These are phyloP conservation scores for Daldinia decipiens DNA, from an alignment of 495 filamentous ascomycete genomes.

Conservation along the genomic window DNA sequence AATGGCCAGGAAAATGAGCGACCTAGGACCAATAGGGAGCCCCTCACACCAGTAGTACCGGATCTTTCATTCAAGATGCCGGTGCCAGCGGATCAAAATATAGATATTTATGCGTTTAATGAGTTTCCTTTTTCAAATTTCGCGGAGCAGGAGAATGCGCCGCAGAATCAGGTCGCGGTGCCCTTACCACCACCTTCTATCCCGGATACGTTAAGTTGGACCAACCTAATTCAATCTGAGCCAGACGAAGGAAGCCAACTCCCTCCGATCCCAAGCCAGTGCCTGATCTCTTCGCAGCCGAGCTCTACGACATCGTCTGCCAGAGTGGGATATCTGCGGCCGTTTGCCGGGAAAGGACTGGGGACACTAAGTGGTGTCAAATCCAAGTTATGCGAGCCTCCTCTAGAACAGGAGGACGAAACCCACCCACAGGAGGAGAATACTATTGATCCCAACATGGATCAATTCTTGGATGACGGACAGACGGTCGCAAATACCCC, in stretches of 20 bases:
- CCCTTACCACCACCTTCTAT: conserved; percentile 50
- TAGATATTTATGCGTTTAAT: conserved; percentile 50
- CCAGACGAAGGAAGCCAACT: conserved; percentile 46
- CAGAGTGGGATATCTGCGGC: conserved; percentile 56
- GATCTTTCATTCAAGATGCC: conserved; percentile 52
- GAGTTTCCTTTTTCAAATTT: conserved; percentile 43
- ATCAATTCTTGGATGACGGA: conserved; percentile 40
- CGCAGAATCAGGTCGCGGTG: conserved; percentile 35
- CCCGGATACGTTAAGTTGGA: conserved; percentile 64
- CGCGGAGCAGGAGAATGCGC: conserved; percentile 36
- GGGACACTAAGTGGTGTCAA: conserved; percentile 57
- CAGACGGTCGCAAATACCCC: conserved; percentile 46
- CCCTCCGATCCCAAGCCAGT: conserved; percentile 64
- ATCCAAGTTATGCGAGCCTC: conserved; percentile 47
- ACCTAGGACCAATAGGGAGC: conserved; percentile 53
- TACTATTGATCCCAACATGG: conserved; percentile 18
- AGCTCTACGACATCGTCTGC: conserved; percentile 60
- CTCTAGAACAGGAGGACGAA: conserved; percentile 36
- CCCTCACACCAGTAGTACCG: conserved; percentile 56
- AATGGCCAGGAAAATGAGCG: conserved; percentile 60
- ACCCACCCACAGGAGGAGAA: conserved; percentile 43
- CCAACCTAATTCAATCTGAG: conserved; percentile 53
- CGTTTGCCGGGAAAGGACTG: conserved; percentile 61
- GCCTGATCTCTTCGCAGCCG: conserved; percentile 58
- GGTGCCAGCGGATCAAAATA: conserved; percentile 43